These are phyloP conservation scores for Gardenia jasminoides DNA, from an alignment of 257 asterid genomes.

Conservation along the genomic window DNA sequence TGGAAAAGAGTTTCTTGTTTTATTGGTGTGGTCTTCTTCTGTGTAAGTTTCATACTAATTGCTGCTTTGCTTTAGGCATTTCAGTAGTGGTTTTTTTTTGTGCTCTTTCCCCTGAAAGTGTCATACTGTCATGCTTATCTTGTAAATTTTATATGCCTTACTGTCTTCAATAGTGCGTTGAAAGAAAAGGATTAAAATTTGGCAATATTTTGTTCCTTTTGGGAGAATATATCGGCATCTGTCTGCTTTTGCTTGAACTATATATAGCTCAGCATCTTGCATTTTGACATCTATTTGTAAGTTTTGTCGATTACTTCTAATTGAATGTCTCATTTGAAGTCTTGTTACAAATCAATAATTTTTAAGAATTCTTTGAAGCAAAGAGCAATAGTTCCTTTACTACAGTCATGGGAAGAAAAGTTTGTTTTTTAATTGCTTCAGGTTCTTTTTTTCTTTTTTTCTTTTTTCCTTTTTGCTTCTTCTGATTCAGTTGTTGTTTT, in stretches of 20 bases:
- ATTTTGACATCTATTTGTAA: not conserved
- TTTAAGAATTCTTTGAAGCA: not conserved
- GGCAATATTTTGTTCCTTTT: not conserved
- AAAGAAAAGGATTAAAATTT: not conserved
- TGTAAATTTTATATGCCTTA: not conserved
- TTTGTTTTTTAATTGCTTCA: not conserved
- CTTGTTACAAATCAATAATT: not conserved
- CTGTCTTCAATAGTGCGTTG: not conserved
- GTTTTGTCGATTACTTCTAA: not conserved
- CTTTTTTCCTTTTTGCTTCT: too few species aligned
- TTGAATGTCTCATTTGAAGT: not conserved
- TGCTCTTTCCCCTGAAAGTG: not conserved
- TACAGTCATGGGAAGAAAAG: not conserved
- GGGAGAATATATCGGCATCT: not conserved
- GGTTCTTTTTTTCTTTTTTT: constrained; percentile 12
- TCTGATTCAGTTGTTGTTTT: constrained; percentile 18
- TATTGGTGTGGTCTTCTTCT: not conserved
- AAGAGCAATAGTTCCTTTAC: not conserved
- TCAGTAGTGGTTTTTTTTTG: not conserved
- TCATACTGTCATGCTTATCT: not conserved
- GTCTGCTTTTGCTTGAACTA: not conserved
- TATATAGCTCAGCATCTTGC: not conserved
- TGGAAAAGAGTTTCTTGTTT: not conserved
- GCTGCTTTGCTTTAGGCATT: not conserved
- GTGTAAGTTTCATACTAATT: not conserved